Base-by-base conservation (phyloP, 352 stramenopile genomes). In the Albugo laibachii region DNA sequence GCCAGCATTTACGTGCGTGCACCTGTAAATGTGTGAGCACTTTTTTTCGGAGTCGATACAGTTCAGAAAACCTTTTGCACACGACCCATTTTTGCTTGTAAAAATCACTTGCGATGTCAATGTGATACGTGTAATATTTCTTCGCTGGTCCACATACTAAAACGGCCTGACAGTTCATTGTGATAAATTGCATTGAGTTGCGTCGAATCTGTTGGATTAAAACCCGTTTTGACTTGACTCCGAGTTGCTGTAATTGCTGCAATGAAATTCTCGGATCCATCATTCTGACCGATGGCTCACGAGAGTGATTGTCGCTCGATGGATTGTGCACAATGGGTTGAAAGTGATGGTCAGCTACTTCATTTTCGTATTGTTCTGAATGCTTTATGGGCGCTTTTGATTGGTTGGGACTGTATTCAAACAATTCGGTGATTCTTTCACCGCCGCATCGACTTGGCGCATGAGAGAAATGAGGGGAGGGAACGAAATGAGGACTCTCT, bases 21-120 rank as follows among this genome's bases (percentile, higher is more conserved):
- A 59, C 54, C 3, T 61, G 52, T 10, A 89, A 60, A 36, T 66
- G 63, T 13, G 67, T 60, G 5, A 89, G 58, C 18, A 89, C 36
- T 11, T 61, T 62, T 57, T 89, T 89, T 46, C 77, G 77, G 15
- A 89, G 56, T 5, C 77, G 71, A 48, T 89, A 76, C 53, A 89
- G 80, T 55, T 89, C 77, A 16, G 77, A 89, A 57, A 84, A 89
- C 40, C 77, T 74, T 56, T 89, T 85, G 66, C 77, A 89, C 12
- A 84, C 77, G 51, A 89, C 68, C 77, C 77, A 89, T 53, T 83
- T 83, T 52, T 89, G 77, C 53, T 86, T 84, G 71, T 89, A 89
- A 54, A 69, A 89, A 47, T 89, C 77, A 57, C 74, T 85, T 15
- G 77, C 83, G 61, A 89, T 83, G 53, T 85, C 76, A 27, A 89